Evolutionary conservation across 768 basidiomycete species (phyloP).

Genomic region (Suillus plorans): DNA sequence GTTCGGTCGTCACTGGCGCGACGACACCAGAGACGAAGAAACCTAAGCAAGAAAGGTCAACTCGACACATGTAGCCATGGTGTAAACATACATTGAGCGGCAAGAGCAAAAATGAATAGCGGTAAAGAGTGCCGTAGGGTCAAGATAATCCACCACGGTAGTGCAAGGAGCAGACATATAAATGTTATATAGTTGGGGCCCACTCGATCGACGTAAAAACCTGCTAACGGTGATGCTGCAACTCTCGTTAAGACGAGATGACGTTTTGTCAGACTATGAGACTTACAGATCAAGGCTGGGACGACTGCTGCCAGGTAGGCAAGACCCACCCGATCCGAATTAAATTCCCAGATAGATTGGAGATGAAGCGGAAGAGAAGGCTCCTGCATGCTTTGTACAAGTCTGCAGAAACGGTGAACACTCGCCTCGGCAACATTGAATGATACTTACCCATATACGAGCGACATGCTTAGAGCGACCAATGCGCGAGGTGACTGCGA

Average conservation of each 20-base stretch:
- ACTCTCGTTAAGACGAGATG: slow-evolving; percentile 1
- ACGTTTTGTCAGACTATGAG: not conserved
- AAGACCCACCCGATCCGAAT: slow-evolving; percentile 57
- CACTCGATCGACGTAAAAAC: slow-evolving; percentile 53
- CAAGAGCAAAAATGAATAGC: slow-evolving; percentile 39
- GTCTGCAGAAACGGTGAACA: slow-evolving; percentile 29
- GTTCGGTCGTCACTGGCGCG: slow-evolving; percentile 64
- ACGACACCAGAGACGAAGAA: slow-evolving; percentile 62
- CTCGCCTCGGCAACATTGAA: not conserved
- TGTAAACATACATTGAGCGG: slow-evolving; percentile 49
- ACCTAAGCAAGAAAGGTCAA: slow-evolving; percentile 35
- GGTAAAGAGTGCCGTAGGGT: slow-evolving; percentile 52
- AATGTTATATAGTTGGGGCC: slow-evolving; percentile 58
- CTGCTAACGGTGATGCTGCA: slow-evolving; percentile 59
- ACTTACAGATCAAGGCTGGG: slow-evolving; percentile 64
- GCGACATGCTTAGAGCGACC: slow-evolving; percentile 41
- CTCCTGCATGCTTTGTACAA: slow-evolving; percentile 50
- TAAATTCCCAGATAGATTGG: slow-evolving; percentile 46
- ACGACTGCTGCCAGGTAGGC: slow-evolving; percentile 64
- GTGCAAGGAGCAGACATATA: slow-evolving; percentile 44
- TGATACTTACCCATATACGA: slow-evolving; percentile 52
- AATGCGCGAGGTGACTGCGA: slow-evolving; percentile 49
- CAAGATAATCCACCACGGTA: slow-evolving; percentile 67
- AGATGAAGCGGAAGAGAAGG: slow-evolving; percentile 59
- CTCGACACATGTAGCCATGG: not conserved